A percentile compares a stretch with the other conserved stretches of the same genome.
Conservation (phyloP, 2,329 filamentous ascomycete species). For the Venturia carpophila region DNA sequence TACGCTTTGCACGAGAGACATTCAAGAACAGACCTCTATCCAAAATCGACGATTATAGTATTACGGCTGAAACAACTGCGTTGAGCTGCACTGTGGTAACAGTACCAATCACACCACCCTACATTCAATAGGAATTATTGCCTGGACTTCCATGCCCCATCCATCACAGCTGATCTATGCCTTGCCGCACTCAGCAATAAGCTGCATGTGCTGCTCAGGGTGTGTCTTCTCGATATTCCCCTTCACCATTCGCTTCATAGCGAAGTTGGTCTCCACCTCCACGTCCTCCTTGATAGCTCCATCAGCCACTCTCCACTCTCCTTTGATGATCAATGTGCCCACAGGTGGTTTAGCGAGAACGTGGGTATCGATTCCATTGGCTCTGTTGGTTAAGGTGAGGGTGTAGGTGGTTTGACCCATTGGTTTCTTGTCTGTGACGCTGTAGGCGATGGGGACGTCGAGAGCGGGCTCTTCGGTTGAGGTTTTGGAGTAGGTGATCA, state of each 20-base stretch:
- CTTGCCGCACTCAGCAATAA: conserved; percentile 22
- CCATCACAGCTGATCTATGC: neutral
- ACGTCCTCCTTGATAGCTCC: conserved; percentile 32
- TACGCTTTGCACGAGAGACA: neutral
- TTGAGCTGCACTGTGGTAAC: neutral
- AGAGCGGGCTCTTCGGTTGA: conserved; percentile 27
- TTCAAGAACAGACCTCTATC: neutral
- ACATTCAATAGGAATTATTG: neutral
- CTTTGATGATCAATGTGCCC: conserved; percentile 32
- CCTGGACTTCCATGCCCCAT: neutral
- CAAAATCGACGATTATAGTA: too few relatives aligned
- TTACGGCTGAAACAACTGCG: neutral
- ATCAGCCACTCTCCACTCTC: conserved; percentile 31
- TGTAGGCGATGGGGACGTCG: conserved; percentile 27
- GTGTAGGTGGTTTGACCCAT: conserved; percentile 36
- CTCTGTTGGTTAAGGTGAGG: conserved; percentile 33
- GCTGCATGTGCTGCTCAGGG: conserved; percentile 30
- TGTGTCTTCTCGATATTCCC: conserved; percentile 35
- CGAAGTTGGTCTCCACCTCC: conserved; percentile 36
- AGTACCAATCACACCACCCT: neutral
- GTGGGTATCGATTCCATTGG: conserved; percentile 30
- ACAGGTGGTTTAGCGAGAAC: conserved; percentile 35
- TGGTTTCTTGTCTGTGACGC: conserved; percentile 34
- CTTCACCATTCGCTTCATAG: conserved; percentile 38
- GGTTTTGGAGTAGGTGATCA: conserved; percentile 29